phyloP scores from a whole-genome alignment of 2,329 filamentous ascomycete genomes.

The Fusarium sp. region DNA sequence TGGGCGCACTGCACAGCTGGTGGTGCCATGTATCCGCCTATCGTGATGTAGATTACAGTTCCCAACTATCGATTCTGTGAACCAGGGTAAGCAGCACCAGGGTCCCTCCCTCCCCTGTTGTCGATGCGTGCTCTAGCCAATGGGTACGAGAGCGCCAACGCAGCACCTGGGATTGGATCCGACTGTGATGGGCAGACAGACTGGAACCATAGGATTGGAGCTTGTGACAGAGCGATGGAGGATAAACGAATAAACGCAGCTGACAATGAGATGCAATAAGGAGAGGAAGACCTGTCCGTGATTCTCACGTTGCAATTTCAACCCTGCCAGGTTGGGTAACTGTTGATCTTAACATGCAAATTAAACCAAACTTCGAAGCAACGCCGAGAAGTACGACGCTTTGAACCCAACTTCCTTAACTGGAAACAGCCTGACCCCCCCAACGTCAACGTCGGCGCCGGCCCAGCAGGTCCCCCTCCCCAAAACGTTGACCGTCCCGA shows the following conservation, averaged over 20 bases:
- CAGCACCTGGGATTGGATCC: constrained; percentile 32
- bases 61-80: constrained; percentile 3
- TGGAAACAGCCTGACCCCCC: constrained; percentile 31
- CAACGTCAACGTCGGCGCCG: constrained; percentile 25
- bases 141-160: constrained; percentile 24
- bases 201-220: constrained; percentile 13
- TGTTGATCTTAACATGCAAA: constrained; percentile 32
- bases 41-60: constrained; percentile 1
- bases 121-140: constrained; percentile 24
- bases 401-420: constrained; percentile 41
- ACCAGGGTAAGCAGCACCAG: constrained; percentile 1
- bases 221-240: not conserved
- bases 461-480: constrained; percentile 22
- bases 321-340: not conserved
- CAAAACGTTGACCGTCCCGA: constrained; percentile 36
- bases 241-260: not conserved
- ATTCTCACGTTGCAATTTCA: constrained; percentile 8
- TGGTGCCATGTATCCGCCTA: constrained; percentile 17
- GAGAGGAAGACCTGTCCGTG: not conserved
- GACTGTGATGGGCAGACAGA: constrained; percentile 17
- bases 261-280: not conserved
- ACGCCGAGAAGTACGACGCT: constrained; percentile 31
- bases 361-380: constrained; percentile 34
- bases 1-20: not conserved
- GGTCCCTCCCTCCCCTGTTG: constrained; percentile 15